A percentile compares a stretch with the other conserved stretches of the same genome.
Conservation (phyloP, 2,329 filamentous ascomycete species). For the Polytolypa hystricis region DNA sequence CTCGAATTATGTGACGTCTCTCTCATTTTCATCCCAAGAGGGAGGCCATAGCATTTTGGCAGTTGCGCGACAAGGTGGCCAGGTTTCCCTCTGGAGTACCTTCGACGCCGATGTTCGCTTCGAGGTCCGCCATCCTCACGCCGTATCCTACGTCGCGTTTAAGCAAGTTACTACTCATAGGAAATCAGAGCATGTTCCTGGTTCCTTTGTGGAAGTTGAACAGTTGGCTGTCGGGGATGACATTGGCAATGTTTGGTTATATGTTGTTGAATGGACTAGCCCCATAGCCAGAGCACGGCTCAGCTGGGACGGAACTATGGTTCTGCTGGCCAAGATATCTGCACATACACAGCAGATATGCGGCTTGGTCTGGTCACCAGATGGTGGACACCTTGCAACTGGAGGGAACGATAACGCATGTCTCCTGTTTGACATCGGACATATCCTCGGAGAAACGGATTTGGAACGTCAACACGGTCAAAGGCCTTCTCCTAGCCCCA, state of each 20-base stretch:
- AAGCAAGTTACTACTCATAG: constrained; percentile 50
- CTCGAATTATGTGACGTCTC: constrained; percentile 58
- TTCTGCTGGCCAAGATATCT: constrained; percentile 61
- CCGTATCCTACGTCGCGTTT: constrained; percentile 74
- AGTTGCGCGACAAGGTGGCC: constrained; percentile 67
- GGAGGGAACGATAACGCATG: constrained; percentile 90
- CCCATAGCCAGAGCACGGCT: constrained; percentile 49
- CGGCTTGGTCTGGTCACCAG: constrained; percentile 74
- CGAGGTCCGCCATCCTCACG: constrained; percentile 57
- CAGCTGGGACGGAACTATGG: constrained; percentile 68
- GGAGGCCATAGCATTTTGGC: constrained; percentile 74
- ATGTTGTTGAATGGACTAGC: constrained; percentile 71
- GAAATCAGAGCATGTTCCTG: constrained; percentile 37
- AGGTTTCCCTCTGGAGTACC: constrained; percentile 66
- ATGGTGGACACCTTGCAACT: constrained; percentile 68
- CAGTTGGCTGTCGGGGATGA: constrained; percentile 83
- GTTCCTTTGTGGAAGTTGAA: constrained; percentile 54
- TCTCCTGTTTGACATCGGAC: constrained; percentile 62
- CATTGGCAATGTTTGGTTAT: constrained; percentile 71
- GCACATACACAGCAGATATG: constrained; percentile 86
- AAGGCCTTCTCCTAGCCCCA: neutral
- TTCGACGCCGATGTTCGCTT: constrained; percentile 57
- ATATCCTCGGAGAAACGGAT: constrained; percentile 35
- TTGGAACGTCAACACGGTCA: neutral
- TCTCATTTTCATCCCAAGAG: constrained; percentile 76